Evolutionary conservation across 2,329 filamentous ascomycete species (phyloP), one percentile per base, ranked within the genome.

Genomic region (Metarhizium humberi): DNA sequence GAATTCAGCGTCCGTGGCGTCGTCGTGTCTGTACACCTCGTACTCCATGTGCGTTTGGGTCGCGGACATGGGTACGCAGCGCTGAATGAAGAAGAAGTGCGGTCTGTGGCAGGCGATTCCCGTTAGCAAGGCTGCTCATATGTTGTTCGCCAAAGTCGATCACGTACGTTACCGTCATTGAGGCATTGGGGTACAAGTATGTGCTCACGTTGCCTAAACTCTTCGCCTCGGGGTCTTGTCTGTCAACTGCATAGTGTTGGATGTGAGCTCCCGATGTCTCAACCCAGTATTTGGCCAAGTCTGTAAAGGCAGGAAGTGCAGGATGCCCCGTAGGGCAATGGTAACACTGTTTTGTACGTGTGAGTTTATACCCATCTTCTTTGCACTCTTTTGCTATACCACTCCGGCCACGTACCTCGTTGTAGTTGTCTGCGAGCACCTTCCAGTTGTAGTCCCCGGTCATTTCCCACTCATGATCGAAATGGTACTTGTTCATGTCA

Each of bases 21-120:
- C 64, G 53, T 73, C 73, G 64, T 78, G 73, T 53, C 75, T 71
- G 67, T 73, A 81, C 13, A 80, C 73, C 58, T 81, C 75, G 36
- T 78, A 78, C 58, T 74, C 72, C 61, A 79, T 78, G 32, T 67
- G 68, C 8, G 70, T 73, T 13, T 65, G 69, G 11, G 68, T 71
- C 0, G 75, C 68, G 2, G 68, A 69, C n/a, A 70, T 67, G 4
- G 77, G 77, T 32, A 79, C 69, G 66, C 78, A 76, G 50, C 75
- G 71, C 61, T 77, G 74, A 57, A 79, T 77, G 64, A 78, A 78
- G 60, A 79, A 74, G 66, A 79, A 79, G 62, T 77, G 63, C 29
- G 70, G 65, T 4, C 72, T 75, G 57, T 3, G 16, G 47, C 6
- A 46, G 25, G 25, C 25, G 25, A 25, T 25, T 25, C 4, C 25